A percentile compares a stretch with the other conserved stretches of the same genome.
These are phyloP conservation scores for Trichoderma guizhouense DNA, from an alignment of 2,329 filamentous ascomycete species.

Conservation along the genomic window DNA sequence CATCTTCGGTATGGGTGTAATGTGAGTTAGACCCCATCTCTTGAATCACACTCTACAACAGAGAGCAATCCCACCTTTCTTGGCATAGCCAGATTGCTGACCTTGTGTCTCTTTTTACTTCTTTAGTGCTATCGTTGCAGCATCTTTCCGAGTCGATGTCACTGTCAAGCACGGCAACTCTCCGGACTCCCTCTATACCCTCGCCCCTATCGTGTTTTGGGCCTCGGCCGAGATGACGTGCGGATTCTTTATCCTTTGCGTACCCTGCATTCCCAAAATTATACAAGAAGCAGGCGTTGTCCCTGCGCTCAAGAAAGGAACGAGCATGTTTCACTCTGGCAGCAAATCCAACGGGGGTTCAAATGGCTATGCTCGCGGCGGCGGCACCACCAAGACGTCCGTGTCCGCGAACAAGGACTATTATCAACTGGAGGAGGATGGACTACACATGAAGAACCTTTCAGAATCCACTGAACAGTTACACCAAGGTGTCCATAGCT, in stretches of 20 bases:
- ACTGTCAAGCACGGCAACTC: not conserved
- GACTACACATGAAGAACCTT: not conserved
- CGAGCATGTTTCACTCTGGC: not conserved
- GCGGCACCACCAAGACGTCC: not conserved
- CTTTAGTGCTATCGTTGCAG: not conserved
- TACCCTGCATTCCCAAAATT: not conserved
- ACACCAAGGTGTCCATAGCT: not conserved
- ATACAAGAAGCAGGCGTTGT: not conserved
- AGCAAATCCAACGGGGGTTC: not conserved
- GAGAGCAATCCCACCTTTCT: too few species aligned
- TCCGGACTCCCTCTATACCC: not conserved
- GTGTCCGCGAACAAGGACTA: slow-evolving; percentile 9
- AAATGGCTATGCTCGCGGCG: not conserved
- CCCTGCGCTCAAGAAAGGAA: not conserved
- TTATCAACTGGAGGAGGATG: not conserved
- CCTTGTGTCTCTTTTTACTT: too few species aligned
- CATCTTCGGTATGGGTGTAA: slow-evolving; percentile 1
- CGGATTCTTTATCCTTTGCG: slow-evolving; percentile 9
- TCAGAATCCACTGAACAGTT: not conserved
- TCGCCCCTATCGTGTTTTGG: not conserved
- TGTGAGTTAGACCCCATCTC: not conserved
- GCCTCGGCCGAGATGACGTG: not conserved
- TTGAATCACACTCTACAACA: too few species aligned
- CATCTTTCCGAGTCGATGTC: not conserved
- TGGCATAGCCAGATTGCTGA: too few species aligned